phyloP scores from a whole-genome alignment of 2,329 filamentous ascomycete genomes.

The Purpureocillium takamizusanense region DNA sequence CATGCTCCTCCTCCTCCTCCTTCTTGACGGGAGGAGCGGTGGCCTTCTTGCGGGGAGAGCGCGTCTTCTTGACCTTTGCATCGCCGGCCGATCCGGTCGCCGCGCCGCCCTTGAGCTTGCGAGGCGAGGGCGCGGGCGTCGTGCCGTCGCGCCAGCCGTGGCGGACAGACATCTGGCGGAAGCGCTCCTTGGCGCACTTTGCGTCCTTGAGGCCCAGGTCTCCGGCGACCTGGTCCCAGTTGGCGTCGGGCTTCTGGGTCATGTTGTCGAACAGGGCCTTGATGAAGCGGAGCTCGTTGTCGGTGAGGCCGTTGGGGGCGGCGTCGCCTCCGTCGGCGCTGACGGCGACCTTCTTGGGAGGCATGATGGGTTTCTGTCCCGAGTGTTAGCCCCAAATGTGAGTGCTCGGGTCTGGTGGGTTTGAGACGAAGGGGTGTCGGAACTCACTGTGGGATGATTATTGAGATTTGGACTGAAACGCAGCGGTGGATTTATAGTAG shows the following conservation, averaged over 20 bases:
- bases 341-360: constrained; percentile 19
- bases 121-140: constrained; percentile 10
- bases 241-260: constrained; percentile 27
- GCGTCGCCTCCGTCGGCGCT: constrained; percentile 3
- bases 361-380: constrained; percentile 13
- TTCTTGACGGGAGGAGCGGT: constrained; percentile 11
- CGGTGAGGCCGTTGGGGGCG: constrained; percentile 17
- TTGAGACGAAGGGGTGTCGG: too few relatives aligned
- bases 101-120: constrained; percentile 15
- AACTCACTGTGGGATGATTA: too few relatives aligned
- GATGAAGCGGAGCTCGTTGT: constrained; percentile 27
- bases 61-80: constrained; percentile 22
- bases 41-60: constrained; percentile 19
- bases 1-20: constrained; percentile 7
- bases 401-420: too few relatives aligned
- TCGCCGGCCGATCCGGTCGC: constrained; percentile 10
- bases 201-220: constrained; percentile 27
- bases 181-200: constrained; percentile 32
- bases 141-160: constrained; percentile 26
- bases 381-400: not conserved
- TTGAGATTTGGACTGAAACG: too few relatives aligned
- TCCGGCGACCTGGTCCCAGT: constrained; percentile 29
- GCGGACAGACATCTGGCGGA: constrained; percentile 28
- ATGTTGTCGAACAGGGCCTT: constrained; percentile 33
- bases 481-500: too few relatives aligned